phyloP scores from a whole-genome alignment of 805 yeast species.

The Candida fluviatilis region DNA sequence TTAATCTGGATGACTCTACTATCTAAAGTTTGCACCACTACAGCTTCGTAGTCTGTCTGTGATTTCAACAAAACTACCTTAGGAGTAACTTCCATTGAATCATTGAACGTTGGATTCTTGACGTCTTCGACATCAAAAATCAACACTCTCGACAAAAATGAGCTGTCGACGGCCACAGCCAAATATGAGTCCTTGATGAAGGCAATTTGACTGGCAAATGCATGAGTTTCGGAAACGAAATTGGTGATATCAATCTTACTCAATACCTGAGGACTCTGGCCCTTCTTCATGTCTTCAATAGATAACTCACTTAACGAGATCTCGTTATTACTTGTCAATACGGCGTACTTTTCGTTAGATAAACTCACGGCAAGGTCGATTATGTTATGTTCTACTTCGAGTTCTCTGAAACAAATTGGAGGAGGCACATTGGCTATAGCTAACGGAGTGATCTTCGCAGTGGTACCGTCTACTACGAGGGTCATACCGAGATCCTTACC shows the following conservation, averaged over 20 bases:
- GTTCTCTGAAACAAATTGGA: constrained; percentile 73
- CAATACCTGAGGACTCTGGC: constrained; percentile 42
- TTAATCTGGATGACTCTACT: constrained; percentile 49
- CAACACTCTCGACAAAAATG: constrained; percentile 46
- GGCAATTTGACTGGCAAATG: constrained; percentile 59
- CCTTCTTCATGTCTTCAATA: constrained; percentile 44
- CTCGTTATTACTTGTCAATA: constrained; percentile 43
- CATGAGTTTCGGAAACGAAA: constrained; percentile 35
- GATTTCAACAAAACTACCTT: constrained; percentile 57
- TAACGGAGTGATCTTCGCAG: constrained; percentile 74
- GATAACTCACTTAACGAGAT: constrained; percentile 39
- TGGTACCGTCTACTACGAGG: constrained; percentile 73
- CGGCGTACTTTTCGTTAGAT: constrained; percentile 56
- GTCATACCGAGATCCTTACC: constrained; percentile 78
- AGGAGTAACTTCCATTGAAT: constrained; percentile 40
- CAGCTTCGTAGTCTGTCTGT: constrained; percentile 45
- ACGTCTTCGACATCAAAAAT: constrained; percentile 44
- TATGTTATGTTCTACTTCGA: constrained; percentile 50
- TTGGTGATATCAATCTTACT: constrained; percentile 26
- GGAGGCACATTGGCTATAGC: constrained; percentile 90
- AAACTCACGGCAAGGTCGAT: constrained; percentile 61
- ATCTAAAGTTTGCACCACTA: constrained; percentile 60
- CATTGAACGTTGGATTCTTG: constrained; percentile 35
- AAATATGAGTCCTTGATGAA: constrained; percentile 48
- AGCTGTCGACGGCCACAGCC: constrained; percentile 58